Evolutionary conservation across 768 basidiomycete genomes (phyloP).

Genomic region (Boletales sp.): DNA sequence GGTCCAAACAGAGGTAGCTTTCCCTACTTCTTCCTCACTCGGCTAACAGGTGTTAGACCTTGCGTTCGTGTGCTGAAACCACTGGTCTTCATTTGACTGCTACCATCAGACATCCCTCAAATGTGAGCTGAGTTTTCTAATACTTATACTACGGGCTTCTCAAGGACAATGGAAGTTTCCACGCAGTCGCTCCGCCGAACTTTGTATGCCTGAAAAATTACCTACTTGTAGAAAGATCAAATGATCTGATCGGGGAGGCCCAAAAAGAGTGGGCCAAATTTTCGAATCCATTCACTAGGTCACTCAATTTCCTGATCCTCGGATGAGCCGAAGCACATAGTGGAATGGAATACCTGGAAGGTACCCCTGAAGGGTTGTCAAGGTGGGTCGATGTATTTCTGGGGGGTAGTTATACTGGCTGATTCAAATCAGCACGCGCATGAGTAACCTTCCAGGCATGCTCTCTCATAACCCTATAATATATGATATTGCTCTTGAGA

Average conservation of each 20-base stretch:
- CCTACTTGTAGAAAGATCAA: not conserved
- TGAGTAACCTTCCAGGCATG: conserved; percentile 4
- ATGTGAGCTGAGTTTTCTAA: no score
- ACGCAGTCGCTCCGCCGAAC: no score
- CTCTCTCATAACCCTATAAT: conserved; percentile 7
- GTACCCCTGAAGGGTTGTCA: not conserved
- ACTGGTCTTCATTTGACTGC: not conserved
- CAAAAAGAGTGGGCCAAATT: not conserved
- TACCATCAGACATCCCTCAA: no score
- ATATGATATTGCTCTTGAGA: conserved; percentile 39
- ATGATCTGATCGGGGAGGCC: not conserved
- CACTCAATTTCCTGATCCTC: not conserved
- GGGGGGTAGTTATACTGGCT: not conserved
- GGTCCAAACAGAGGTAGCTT: no score
- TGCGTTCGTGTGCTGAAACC: not conserved
- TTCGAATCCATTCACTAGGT: no score
- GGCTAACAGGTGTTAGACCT: conserved; percentile 1
- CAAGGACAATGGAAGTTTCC: no score
- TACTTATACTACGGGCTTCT: no score
- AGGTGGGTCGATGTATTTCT: not conserved
- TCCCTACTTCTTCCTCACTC: not conserved
- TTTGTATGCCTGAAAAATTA: no score
- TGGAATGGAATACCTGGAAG: not conserved
- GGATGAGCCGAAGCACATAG: conserved; percentile 2
- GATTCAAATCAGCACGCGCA: conserved; percentile 2